Evolutionary conservation across 352 stramenopile genomes (phyloP).

Genomic region (Phytophthora melonis): DNA sequence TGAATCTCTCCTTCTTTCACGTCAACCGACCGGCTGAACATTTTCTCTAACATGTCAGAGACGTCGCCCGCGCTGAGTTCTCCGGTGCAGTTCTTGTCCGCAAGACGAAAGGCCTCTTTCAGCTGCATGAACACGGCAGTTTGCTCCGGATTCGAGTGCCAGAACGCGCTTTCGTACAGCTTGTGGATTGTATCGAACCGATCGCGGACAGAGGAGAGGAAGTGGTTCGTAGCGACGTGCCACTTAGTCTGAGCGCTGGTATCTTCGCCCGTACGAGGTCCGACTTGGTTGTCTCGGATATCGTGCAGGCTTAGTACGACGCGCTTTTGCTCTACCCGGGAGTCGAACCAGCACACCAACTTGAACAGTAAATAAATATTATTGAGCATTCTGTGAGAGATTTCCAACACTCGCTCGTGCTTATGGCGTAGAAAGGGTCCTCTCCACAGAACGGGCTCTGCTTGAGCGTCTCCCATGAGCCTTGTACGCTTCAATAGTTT

Average conservation of each 20-base stretch:
- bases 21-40: neutral
- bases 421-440: neutral
- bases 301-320: neutral
- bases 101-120: neutral
- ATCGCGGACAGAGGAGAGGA: neutral
- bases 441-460: neutral
- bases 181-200: neutral
- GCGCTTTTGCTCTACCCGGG: neutral
- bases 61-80: neutral
- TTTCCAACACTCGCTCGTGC: neutral
- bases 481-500: neutral
- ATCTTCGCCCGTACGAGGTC: neutral
- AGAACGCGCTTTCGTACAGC: neutral
- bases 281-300: neutral
- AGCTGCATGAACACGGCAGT: neutral
- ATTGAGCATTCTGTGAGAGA: neutral
- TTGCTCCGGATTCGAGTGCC: neutral
- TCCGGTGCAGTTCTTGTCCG: neutral
- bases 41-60: neutral
- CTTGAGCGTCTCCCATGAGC: neutral
- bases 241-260: neutral
- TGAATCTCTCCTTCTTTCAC: neutral
- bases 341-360: neutral
- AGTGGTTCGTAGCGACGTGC: neutral
- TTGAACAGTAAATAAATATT: neutral